Conservation (phyloP, 129 eudicot species). For the Escallonia rubra region DNA sequence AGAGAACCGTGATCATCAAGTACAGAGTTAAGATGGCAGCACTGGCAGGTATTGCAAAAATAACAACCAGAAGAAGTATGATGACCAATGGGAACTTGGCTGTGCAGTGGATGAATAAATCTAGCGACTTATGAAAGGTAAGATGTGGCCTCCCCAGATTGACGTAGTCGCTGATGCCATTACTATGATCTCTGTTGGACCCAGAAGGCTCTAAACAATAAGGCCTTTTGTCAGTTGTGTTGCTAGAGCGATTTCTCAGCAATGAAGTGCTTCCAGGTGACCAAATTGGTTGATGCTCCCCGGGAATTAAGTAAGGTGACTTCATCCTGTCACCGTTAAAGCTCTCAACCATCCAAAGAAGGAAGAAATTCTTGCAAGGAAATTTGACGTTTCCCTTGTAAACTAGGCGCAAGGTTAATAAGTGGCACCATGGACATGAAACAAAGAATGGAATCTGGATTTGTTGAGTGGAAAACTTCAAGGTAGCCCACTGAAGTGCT, state of each 20-base stretch:
- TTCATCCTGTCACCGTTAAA: conserved; percentile 49
- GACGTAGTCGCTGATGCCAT: background rate
- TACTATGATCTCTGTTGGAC: conserved; percentile 5
- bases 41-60: conserved; percentile 52
- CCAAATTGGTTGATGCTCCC: conserved; percentile 32
- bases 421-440: conserved; percentile 78
- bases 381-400: conserved; percentile 56
- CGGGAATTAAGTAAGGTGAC: conserved; percentile 17
- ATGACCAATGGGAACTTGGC: conserved; percentile 54
- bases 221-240: conserved; percentile 18
- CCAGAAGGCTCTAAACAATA: conserved; percentile 10
- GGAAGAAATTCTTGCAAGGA: conserved; percentile 69
- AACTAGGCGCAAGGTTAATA: conserved; percentile 44
- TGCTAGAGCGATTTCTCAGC: conserved; percentile 12
- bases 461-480: conserved; percentile 40
- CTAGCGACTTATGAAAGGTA: conserved; percentile 51
- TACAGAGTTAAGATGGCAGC: conserved; percentile 38
- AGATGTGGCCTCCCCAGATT: conserved; percentile 34
- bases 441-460: conserved; percentile 54
- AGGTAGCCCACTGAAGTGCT: conserved; percentile 47
- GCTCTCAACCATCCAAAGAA: conserved; percentile 83
- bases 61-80: conserved; percentile 36
- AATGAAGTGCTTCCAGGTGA: conserved; percentile 29
- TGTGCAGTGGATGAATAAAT: conserved; percentile 40
- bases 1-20: conserved; percentile 50